These are phyloP conservation scores for Opeltia flavorubescens DNA, from an alignment of 495 filamentous ascomycete species.

Conservation along the genomic window DNA sequence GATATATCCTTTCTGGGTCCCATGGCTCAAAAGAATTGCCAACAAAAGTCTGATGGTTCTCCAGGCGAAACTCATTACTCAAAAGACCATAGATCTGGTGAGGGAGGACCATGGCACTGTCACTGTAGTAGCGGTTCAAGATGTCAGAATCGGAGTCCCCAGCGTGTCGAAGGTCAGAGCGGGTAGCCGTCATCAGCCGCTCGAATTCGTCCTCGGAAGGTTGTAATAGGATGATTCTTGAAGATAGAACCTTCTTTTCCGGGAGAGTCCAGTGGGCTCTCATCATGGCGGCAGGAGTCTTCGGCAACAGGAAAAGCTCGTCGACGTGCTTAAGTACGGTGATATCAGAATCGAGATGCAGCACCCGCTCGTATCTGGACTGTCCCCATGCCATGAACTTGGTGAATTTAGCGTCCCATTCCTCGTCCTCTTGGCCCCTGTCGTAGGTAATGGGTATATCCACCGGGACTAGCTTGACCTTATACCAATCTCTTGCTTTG, in stretches of 20 bases:
- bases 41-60: constrained; percentile 45
- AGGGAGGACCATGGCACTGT: constrained; percentile 56
- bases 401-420: constrained; percentile 51
- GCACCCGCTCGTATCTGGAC: constrained; percentile 50
- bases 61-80: constrained; percentile 52
- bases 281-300: constrained; percentile 45
- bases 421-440: constrained; percentile 22
- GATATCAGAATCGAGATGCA: constrained; percentile 56
- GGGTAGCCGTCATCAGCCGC: constrained; percentile 34
- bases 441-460: constrained; percentile 33
- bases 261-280: constrained; percentile 58
- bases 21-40: constrained; percentile 50
- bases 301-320: constrained; percentile 60
- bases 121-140: constrained; percentile 53
- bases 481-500: constrained; percentile 45
- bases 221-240: constrained; percentile 49
- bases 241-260: constrained; percentile 37
- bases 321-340: constrained; percentile 49
- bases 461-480: constrained; percentile 46
- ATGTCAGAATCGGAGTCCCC: constrained; percentile 58
- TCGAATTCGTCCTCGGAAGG: constrained; percentile 42
- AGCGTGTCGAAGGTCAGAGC: background rate
- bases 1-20: constrained; percentile 48
- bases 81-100: constrained; percentile 59
- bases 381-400: constrained; percentile 61